Evolutionary conservation across 441 rosid species (phyloP).

Genomic region (Populus hybrid): DNA sequence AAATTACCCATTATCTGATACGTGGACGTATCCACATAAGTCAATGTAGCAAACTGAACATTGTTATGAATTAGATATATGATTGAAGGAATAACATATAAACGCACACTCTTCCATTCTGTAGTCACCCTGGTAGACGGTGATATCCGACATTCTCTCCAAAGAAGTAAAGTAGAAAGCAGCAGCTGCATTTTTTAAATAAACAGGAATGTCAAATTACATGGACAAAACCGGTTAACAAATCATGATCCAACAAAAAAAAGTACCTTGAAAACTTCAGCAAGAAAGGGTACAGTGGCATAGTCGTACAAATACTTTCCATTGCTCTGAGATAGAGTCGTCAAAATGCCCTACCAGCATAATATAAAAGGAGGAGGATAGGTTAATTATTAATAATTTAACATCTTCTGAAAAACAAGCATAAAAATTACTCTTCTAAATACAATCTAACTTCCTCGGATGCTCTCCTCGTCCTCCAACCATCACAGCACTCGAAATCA

Average conservation of each 20-base stretch:
- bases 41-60: no score
- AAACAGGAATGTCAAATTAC: background rate
- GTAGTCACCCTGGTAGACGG: constrained; percentile 55
- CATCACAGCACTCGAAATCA: background rate
- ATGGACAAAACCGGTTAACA: background rate
- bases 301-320: constrained; percentile 72
- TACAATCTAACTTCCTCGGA: background rate
- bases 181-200: background rate
- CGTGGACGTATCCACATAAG: no score
- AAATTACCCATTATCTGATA: no score
- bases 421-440: background rate
- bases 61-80: no score
- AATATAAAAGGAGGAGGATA: background rate
- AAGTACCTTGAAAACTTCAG: constrained; percentile 64
- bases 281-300: constrained; percentile 75
- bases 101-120: background rate
- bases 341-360: constrained; percentile 54
- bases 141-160: constrained; percentile 44
- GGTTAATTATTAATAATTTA: background rate
- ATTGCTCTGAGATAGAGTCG: constrained; percentile 69
- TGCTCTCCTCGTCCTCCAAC: background rate
- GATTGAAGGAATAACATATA: no score
- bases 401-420: background rate
- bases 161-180: constrained; percentile 34
- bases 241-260: background rate